A percentile compares a stretch with the other conserved stretches of the same genome.
Conservation (phyloP, 2,329 filamentous ascomycete species). For the Arachnopeziza araneosa region DNA sequence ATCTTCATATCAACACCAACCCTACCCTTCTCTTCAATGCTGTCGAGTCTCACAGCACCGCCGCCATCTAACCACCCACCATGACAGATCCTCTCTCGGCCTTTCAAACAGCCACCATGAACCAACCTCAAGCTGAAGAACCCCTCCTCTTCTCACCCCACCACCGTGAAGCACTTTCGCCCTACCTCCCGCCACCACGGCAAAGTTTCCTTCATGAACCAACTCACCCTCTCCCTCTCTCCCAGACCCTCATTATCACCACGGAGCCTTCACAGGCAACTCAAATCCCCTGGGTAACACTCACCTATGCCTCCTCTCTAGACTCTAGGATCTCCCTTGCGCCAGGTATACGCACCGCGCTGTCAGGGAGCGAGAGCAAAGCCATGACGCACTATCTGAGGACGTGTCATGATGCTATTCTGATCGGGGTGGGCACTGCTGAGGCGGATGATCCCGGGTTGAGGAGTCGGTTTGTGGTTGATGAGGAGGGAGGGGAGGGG, state of each 20-base stretch:
- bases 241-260: background rate
- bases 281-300: conserved; percentile 17
- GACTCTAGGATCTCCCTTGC: conserved; percentile 54
- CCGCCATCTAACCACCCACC: background rate
- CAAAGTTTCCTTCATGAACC: background rate
- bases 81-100: background rate
- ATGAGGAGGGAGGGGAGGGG: conserved; percentile 24
- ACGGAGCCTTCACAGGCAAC: background rate
- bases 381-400: conserved; percentile 91
- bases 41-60: background rate
- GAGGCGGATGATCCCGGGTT: conserved; percentile 79
- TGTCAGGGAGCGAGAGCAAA: conserved; percentile 81
- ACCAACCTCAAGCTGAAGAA: too few species aligned
- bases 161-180: background rate
- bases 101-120: background rate
- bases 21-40: background rate
- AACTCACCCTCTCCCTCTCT: background rate
- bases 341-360: conserved; percentile 68
- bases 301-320: conserved; percentile 88
- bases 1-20: too few species aligned
- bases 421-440: conserved; percentile 80
- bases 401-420: conserved; percentile 74
- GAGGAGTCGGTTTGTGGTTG: conserved; percentile 55
- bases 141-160: background rate
- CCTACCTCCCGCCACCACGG: background rate